A percentile compares a stretch with the other conserved stretches of the same genome.
These are phyloP conservation scores for Cardamine chenopodiifolia DNA, from an alignment of 345 rosid species.

Conservation along the genomic window DNA sequence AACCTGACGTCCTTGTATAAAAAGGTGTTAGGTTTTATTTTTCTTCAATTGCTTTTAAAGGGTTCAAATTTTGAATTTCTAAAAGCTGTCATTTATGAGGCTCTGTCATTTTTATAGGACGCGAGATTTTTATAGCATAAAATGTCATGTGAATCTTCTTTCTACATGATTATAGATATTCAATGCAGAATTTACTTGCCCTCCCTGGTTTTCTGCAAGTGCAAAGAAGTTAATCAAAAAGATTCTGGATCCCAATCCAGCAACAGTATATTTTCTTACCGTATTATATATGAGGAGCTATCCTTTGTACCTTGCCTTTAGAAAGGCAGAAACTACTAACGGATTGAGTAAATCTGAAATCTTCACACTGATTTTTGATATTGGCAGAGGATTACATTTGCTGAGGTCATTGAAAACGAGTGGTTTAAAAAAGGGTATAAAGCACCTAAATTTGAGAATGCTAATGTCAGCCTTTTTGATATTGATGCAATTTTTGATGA, in stretches of 20 bases:
- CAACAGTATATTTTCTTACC: conserved; percentile 54
- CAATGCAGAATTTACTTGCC: conserved; percentile 86
- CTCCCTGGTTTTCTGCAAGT: conserved; percentile 97
- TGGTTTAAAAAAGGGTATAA: conserved; percentile 99
- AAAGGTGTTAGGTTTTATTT: conserved; percentile 54
- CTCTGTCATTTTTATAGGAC: conserved; percentile 17
- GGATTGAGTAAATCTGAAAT: neutral
- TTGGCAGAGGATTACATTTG: conserved; percentile 78
- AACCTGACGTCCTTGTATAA: conserved; percentile 77
- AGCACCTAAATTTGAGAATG: conserved; percentile 78
- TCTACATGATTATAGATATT: conserved; percentile 61
- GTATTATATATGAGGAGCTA: neutral
- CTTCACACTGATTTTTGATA: neutral
- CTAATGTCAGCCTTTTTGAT: conserved; percentile 74
- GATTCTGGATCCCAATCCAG: conserved; percentile 91
- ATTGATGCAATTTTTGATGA: conserved; percentile 84
- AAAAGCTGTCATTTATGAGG: neutral
- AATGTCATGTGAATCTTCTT: conserved; percentile 5
- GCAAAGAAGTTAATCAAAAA: conserved; percentile 88
- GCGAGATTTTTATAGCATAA: neutral
- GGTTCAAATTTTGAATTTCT: neutral
- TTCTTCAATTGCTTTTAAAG: neutral
- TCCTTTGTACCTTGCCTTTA: conserved; percentile 10
- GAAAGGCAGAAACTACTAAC: neutral
- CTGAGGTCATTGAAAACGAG: conserved; percentile 84